Percentiles rank a stretch among this genome's conserved stretches.
Conservation (phyloP, 768 basidiomycete species). For the Cubamyces lactineus region DNA sequence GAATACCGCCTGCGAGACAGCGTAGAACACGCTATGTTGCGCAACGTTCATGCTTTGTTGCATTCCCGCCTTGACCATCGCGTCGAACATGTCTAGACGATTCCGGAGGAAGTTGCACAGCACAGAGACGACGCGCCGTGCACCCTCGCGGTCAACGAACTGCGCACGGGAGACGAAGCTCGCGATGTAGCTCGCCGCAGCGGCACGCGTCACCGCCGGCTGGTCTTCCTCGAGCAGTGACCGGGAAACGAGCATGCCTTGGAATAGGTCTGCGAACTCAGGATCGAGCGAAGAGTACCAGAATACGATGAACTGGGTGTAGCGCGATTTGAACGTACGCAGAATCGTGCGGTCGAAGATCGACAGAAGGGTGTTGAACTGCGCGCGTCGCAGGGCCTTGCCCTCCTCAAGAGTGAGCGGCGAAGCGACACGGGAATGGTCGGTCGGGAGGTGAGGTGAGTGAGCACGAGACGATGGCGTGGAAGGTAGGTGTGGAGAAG, state of each 20-base stretch:
- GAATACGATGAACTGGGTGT: conserved; percentile 96
- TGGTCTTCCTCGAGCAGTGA: conserved; percentile 64
- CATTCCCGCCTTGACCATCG: conserved; percentile 44
- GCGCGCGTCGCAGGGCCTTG: conserved; percentile 51
- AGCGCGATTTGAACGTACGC: conserved; percentile 94
- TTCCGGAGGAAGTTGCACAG: conserved; percentile 83
- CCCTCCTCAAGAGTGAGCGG: conserved; percentile 36
- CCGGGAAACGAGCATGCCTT: conserved; percentile 91
- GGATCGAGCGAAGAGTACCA: conserved; percentile 91
- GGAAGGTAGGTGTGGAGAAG: conserved; percentile 25
- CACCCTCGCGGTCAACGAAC: conserved; percentile 77
- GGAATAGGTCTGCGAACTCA: conserved; percentile 90
- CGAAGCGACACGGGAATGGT: conserved; percentile 30
- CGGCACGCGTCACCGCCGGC: conserved; percentile 82
- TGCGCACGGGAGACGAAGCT: conserved; percentile 88
- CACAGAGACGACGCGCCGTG: conserved; percentile 75
- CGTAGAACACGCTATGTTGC: conserved; percentile 83
- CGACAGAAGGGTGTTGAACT: conserved; percentile 86
- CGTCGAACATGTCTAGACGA: conserved; percentile 75
- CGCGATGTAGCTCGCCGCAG: conserved; percentile 93
- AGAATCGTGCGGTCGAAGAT: conserved; percentile 95
- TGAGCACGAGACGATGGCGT: conserved; percentile 36
- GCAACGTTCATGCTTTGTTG: conserved; percentile 35
- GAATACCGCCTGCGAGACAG: conserved; percentile 89
- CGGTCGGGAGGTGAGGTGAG: conserved; percentile 24